Conservation (phyloP, 257 asterid species). For the Solanum raphanifolium region DNA sequence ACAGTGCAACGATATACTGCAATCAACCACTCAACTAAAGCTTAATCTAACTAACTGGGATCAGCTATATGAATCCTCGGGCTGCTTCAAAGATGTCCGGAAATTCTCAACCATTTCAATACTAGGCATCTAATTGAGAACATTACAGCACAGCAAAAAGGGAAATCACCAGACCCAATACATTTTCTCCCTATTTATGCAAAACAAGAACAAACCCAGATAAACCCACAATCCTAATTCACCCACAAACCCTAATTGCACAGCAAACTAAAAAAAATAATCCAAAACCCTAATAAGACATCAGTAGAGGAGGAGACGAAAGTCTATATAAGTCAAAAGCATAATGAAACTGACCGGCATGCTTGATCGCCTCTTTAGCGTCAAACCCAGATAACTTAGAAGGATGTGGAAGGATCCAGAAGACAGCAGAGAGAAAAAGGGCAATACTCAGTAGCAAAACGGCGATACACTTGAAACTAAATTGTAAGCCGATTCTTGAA, state of each 20-base stretch:
- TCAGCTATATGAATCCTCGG: neutral
- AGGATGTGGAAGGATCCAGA: constrained; percentile 42
- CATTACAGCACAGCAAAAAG: neutral
- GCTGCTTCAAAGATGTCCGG: neutral
- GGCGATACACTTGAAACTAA: constrained; percentile 47
- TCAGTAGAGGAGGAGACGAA: neutral
- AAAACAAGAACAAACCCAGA: neutral
- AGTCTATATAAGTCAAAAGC: neutral
- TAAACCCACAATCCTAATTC: neutral
- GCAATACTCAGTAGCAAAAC: constrained; percentile 44
- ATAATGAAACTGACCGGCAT: constrained; percentile 27
- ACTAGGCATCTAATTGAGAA: neutral
- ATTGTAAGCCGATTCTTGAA: constrained; percentile 6
- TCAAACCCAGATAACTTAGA: constrained; percentile 38
- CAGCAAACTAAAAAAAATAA: neutral
- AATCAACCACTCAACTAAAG: neutral
- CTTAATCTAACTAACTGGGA: neutral
- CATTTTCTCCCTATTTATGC: neutral
- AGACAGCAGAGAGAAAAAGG: constrained; percentile 41
- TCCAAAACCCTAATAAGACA: constrained; percentile 1
- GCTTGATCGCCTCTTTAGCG: constrained; percentile 45
- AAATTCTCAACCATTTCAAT: neutral
- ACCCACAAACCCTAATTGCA: neutral
- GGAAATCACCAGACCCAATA: neutral
- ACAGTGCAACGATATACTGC: no score